phyloP scores from a whole-genome alignment of 2,329 filamentous ascomycete genomes.

The Thelonectria blattea region DNA sequence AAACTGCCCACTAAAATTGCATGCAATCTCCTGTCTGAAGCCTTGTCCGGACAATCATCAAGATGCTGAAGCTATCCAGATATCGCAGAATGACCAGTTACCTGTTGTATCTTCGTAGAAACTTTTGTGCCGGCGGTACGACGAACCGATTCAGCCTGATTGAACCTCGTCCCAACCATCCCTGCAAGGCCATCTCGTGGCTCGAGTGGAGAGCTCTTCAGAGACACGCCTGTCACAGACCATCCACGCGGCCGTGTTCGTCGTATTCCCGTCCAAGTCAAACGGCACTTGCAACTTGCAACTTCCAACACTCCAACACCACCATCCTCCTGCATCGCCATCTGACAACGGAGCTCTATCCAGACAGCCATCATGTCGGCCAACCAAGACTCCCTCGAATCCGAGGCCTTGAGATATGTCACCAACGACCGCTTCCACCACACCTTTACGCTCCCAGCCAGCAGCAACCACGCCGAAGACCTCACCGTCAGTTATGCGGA shows the following conservation, averaged over 20 bases:
- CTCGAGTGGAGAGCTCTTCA: not conserved
- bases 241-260: not conserved
- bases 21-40: not conserved
- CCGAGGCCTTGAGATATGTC: conserved; percentile 23
- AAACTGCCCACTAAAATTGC: not conserved
- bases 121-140: too few species aligned
- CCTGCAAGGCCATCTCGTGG: not conserved
- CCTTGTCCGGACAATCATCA: too few species aligned
- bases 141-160: not conserved
- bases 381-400: not conserved
- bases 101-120: too few species aligned
- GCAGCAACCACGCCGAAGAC: conserved; percentile 22
- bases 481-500: conserved; percentile 40
- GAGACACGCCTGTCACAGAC: not conserved
- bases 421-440: conserved; percentile 36
- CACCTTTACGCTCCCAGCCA: conserved; percentile 35
- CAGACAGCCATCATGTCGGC: not conserved
- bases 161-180: not conserved
- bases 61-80: too few species aligned
- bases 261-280: not conserved
- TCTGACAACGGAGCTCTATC: not conserved
- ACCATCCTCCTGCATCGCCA: not conserved
- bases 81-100: too few species aligned
- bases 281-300: not conserved
- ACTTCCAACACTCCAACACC: not conserved